A percentile compares a stretch with the other conserved stretches of the same genome.
Conservation (phyloP, 305 asterid genomes). For the Vinca major region DNA sequence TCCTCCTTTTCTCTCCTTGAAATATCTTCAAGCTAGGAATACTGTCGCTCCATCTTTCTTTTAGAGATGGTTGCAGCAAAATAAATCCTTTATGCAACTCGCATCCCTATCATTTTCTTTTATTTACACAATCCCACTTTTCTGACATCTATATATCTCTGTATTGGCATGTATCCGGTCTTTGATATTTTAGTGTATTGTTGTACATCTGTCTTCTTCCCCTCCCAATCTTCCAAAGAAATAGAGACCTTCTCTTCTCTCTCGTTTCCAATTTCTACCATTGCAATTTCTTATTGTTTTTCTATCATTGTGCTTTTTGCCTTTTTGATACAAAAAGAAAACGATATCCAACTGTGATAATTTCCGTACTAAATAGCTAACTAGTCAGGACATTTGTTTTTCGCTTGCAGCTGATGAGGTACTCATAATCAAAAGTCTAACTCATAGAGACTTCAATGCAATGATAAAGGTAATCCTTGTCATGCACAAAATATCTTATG, state of each 20-base stretch:
- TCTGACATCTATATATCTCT: background rate
- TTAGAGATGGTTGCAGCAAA: too few species aligned
- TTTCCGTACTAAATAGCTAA: background rate
- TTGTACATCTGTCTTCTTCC: background rate
- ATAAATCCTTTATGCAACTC: too few species aligned
- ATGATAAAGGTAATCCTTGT: constrained; percentile 64
- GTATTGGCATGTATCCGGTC: background rate
- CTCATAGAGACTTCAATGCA: constrained; percentile 74
- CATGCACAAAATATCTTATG: constrained; percentile 8
- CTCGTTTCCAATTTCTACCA: background rate
- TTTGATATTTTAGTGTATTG: background rate
- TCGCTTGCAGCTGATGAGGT: constrained; percentile 76
- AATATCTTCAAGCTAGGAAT: too few species aligned
- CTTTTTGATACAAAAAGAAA: background rate
- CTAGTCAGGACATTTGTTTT: background rate
- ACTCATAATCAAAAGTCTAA: constrained; percentile 84
- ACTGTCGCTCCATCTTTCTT: too few species aligned
- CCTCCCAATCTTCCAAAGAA: background rate
- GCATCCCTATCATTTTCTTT: too few species aligned
- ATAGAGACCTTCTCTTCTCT: background rate
- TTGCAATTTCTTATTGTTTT: background rate
- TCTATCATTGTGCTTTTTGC: background rate
- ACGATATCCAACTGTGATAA: background rate
- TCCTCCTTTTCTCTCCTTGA: background rate
- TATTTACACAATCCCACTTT: background rate